Percentiles rank a stretch among this genome's conserved stretches.
phyloP scores from a whole-genome alignment of 768 basidiomycete genomes.

The Mycena rebaudengoi region DNA sequence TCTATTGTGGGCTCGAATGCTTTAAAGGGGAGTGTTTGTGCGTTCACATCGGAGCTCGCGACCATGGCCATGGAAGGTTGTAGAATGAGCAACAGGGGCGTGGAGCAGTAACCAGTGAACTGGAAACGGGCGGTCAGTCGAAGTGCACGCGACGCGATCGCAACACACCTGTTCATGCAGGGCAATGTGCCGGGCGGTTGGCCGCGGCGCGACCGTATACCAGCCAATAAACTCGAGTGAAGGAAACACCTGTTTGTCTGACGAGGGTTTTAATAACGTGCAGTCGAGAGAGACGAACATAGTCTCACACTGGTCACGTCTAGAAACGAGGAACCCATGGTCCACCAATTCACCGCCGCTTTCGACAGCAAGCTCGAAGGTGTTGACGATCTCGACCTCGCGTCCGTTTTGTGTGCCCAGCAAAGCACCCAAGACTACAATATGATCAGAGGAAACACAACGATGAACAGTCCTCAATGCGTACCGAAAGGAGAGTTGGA shows the following conservation, averaged over 20 bases:
- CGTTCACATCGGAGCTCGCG: conserved; percentile 59
- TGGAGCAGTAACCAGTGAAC: conserved; percentile 88
- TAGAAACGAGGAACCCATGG: conserved; percentile 80
- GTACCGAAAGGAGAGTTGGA: conserved; percentile 71
- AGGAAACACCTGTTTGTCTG: conserved; percentile 98
- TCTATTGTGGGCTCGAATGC: conserved; percentile 95
- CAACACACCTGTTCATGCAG: conserved; percentile 83
- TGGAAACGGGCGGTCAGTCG: conserved; percentile 38
- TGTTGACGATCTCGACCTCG: conserved; percentile 96
- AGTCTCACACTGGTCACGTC: conserved; percentile 90
- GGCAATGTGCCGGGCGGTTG: conserved; percentile 77
- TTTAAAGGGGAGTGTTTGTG: conserved; percentile 86
- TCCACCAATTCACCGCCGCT: conserved; percentile 71
- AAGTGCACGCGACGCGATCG: neutral
- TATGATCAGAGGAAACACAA: conserved; percentile 7
- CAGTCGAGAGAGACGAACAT: conserved; percentile 7
- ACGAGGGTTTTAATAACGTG: neutral
- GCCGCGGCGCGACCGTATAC: conserved; percentile 89
- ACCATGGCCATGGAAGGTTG: conserved; percentile 61
- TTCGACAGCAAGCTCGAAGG: conserved; percentile 87
- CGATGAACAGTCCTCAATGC: conserved; percentile 18
- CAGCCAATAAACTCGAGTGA: conserved; percentile 97
- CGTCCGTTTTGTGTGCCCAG: conserved; percentile 94
- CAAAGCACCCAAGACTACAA: conserved; percentile 87
- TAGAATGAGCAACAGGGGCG: conserved; percentile 85